Evolutionary conservation across 2,329 filamentous ascomycete species (phyloP).

Genomic region (Gliomastix tumulicola): DNA sequence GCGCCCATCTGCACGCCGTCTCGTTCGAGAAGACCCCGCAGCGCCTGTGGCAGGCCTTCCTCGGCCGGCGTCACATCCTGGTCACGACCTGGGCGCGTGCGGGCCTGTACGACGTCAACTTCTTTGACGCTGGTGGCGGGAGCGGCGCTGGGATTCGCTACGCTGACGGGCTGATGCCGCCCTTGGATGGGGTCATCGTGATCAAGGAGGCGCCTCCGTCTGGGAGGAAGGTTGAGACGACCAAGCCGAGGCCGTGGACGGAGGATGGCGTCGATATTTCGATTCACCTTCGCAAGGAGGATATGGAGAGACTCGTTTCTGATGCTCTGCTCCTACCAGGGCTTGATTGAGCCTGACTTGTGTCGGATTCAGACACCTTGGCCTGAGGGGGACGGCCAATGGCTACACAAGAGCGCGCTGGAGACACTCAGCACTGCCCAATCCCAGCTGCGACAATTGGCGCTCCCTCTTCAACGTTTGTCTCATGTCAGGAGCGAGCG

Average conservation of each 20-base stretch:
- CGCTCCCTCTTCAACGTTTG: no score
- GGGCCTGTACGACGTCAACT: slow-evolving; percentile 15
- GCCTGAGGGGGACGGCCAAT: no score
- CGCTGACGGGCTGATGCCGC: slow-evolving; percentile 12
- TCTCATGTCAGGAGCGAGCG: no score
- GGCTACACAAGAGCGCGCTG: no score
- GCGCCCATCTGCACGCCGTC: slow-evolving; percentile 10
- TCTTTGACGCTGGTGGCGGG: no score
- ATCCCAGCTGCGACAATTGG: no score
- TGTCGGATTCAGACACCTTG: no score
- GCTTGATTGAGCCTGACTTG: no score
- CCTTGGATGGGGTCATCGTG: slow-evolving; percentile 12
- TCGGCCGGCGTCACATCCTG: slow-evolving; percentile 13
- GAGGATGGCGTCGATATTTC: slow-evolving; percentile 13
- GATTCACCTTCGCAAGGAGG: slow-evolving; percentile 7
- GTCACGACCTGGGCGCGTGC: slow-evolving; percentile 16
- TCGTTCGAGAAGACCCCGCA: slow-evolving; percentile 15
- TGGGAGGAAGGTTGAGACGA: no score
- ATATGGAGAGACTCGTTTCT: slow-evolving; percentile 9
- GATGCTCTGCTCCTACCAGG: slow-evolving; percentile 10
- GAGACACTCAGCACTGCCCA: no score
- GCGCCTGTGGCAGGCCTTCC: slow-evolving; percentile 16
- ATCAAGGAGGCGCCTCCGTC: slow-evolving; percentile 14
- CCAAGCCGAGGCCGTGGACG: slow-evolving; percentile 13
- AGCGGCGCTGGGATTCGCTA: slow-evolving; percentile 8